A percentile compares a stretch with the other conserved stretches of the same genome.
Evolutionary conservation across 106 monocot species (phyloP).

Genomic region (Vanilla planifolia): DNA sequence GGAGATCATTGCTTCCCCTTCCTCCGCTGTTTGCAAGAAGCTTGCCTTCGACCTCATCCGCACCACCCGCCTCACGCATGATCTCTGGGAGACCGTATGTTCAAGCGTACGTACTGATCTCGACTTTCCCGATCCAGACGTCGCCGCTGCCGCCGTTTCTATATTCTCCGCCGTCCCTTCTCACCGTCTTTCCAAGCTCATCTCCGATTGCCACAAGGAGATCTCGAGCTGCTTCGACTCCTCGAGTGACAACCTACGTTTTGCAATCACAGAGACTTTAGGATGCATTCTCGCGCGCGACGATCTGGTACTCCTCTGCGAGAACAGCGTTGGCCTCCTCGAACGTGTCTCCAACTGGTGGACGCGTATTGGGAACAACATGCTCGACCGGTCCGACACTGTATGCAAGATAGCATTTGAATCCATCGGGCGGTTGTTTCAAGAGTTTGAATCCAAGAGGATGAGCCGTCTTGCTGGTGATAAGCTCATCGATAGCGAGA

Average conservation of each 20-base stretch:
- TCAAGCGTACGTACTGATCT: constrained; percentile 75
- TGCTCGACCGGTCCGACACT: constrained; percentile 76
- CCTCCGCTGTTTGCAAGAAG: constrained; percentile 96
- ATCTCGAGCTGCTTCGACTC: constrained; percentile 66
- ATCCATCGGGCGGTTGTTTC: constrained; percentile 66
- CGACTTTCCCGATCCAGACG: constrained; percentile 94
- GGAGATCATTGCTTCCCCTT: constrained; percentile 84
- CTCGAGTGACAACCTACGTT: constrained; percentile 51
- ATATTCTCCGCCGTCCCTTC: constrained; percentile 79
- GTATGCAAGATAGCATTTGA: constrained; percentile 75
- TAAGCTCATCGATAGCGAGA: constrained; percentile 92
- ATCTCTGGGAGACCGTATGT: constrained; percentile 74
- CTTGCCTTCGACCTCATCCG: constrained; percentile 98
- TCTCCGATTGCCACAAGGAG: constrained; percentile 60
- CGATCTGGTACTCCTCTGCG: constrained; percentile 82
- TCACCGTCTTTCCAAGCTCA: constrained; percentile 65
- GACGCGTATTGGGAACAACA: constrained; percentile 46
- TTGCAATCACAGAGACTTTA: constrained; percentile 62
- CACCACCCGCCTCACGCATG: constrained; percentile 72
- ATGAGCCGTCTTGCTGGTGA: constrained; percentile 95
- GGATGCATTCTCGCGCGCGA: constrained; percentile 85
- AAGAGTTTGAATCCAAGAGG: constrained; percentile 68
- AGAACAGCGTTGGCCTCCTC: constrained; percentile 50
- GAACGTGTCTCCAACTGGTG: constrained; percentile 77
- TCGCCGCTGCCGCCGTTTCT: constrained; percentile 76